Evolutionary conservation across 2,329 filamentous ascomycete species (phyloP).

Genomic region (Byssochlamys sp.): DNA sequence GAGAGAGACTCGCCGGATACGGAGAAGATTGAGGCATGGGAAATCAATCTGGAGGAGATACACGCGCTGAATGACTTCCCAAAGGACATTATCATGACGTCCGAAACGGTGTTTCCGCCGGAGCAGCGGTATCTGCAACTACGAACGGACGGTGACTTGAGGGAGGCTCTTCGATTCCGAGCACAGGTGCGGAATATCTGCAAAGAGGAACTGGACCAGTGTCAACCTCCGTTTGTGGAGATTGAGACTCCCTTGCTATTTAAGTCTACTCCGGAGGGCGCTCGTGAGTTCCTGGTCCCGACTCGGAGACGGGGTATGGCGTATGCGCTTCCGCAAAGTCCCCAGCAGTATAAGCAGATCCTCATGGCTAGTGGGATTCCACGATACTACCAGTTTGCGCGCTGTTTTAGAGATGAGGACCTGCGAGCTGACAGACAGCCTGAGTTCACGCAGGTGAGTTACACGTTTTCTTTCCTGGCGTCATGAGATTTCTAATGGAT

Average conservation of each 20-base stretch:
- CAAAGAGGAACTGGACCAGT: slow-evolving; percentile 45
- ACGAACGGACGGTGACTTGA: slow-evolving; percentile 59
- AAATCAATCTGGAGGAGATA: slow-evolving; percentile 55
- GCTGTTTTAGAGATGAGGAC: slow-evolving; percentile 92
- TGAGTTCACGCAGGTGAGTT: slow-evolving; percentile 79
- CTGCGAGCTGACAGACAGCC: slow-evolving; percentile 84
- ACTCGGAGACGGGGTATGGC: slow-evolving; percentile 65
- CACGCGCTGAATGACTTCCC: slow-evolving; percentile 64
- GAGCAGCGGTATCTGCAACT: slow-evolving; percentile 75
- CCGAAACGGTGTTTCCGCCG: slow-evolving; percentile 63
- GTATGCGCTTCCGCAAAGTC: slow-evolving; percentile 89
- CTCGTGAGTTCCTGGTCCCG: slow-evolving; percentile 86
- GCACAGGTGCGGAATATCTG: slow-evolving; percentile 48
- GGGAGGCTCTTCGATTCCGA: slow-evolving; percentile 62
- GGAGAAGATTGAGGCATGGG: slow-evolving; percentile 35
- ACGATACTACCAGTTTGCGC: slow-evolving; percentile 84
- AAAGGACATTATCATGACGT: slow-evolving; percentile 64
- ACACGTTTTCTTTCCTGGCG: background rate
- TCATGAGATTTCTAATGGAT: background rate
- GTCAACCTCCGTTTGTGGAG: slow-evolving; percentile 54
- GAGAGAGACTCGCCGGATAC: slow-evolving; percentile 21
- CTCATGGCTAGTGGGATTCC: slow-evolving; percentile 81
- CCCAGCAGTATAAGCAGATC: slow-evolving; percentile 97
- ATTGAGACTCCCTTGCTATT: slow-evolving; percentile 90
- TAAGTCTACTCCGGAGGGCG: slow-evolving; percentile 94